Evolutionary conservation across 2,329 filamentous ascomycete species (phyloP).

Genomic region (Fusarium nurragi): DNA sequence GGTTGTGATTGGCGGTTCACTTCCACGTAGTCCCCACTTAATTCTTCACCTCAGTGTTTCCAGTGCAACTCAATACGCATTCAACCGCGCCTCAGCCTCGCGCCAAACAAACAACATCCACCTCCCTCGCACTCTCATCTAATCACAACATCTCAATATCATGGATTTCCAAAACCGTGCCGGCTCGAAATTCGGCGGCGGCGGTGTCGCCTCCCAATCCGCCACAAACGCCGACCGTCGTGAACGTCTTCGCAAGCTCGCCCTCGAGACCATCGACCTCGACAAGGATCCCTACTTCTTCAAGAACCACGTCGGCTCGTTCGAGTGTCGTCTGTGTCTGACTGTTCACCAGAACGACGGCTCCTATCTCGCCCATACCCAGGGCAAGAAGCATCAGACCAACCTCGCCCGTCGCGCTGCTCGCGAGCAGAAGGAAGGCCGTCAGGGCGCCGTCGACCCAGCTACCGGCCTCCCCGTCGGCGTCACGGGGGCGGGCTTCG

Average conservation of each 20-base stretch:
- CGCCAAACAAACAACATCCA: conserved; percentile 7
- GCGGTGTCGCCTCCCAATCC: conserved; percentile 91
- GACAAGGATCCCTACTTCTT: conserved; percentile 99
- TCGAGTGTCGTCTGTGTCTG: conserved; percentile 95
- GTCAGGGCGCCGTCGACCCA: conserved; percentile 69
- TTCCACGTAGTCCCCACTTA: conserved; percentile 2
- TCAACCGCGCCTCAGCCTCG: conserved; percentile 23
- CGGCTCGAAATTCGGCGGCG: conserved; percentile 97
- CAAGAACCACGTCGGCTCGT: conserved; percentile 98
- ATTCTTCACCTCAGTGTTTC: conserved; percentile 15
- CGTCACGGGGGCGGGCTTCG: conserved; percentile 73
- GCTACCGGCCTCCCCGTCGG: conserved; percentile 77
- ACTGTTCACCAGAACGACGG: conserved; percentile 99
- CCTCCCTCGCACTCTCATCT: not conserved
- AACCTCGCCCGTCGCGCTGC: conserved; percentile 95
- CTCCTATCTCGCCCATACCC: conserved; percentile 97
- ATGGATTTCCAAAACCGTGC: conserved; percentile 90
- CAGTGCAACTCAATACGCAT: conserved; percentile 2
- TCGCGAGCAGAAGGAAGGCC: conserved; percentile 92
- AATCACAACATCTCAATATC: not conserved
- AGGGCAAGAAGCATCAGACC: conserved; percentile 98
- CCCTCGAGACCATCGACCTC: conserved; percentile 97
- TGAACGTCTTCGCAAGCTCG: conserved; percentile 96
- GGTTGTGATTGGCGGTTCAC: conserved; percentile 33
- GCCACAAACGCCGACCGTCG: conserved; percentile 96